Evolutionary conservation across 495 filamentous ascomycete species (phyloP), one percentile per base, ranked within the genome.

Genomic region (Penicillium chermesinum): DNA sequence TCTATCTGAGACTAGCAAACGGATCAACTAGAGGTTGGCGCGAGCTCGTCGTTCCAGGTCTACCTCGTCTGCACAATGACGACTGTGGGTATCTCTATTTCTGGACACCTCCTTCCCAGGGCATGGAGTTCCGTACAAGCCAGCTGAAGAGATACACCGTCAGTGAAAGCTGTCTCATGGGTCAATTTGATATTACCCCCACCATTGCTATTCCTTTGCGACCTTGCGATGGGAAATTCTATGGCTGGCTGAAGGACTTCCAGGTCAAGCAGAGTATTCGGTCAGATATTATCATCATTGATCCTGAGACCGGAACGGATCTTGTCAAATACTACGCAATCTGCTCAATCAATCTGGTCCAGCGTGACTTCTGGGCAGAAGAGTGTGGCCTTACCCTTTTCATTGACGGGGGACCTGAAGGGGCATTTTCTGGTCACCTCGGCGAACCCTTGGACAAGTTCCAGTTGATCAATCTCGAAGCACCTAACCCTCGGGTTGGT

Each of bases 101-200:
- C 40, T 57, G 53, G 10, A 54, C 59, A 6, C 66, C 67, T 1
- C 48, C 46, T 1, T 42, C 41, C 7, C 54, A 55, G 20, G 63
- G 64, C 2, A 45, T 73, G 14, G 69, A 71, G 17, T 59, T 66
- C 18, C 57, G 62, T n/a, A 69, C 62, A n/a, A 59, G 50, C 2
- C 48, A 60, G 38, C 52, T 69, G 10, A 57, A 54, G 8, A 46
- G 60, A 19, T 48, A 60, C 36, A 58, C 51, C 2, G 35, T 67
- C 5, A 36, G 63, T n/a, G 60, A 69, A n/a, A 46, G 55, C 41
- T 71, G 62, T 34, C 53, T 72, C 39, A 56, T 65, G 41, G 67
- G 59, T 7, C 64, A 69, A 18, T 66, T 73, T 20, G n/a, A 18
- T 0, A 44, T 55, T 10, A 38, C 49, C 0, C 49, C 50, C 6